These are phyloP conservation scores for Canavalia gladiata DNA, from an alignment of 306 rosid species.

Conservation along the genomic window DNA sequence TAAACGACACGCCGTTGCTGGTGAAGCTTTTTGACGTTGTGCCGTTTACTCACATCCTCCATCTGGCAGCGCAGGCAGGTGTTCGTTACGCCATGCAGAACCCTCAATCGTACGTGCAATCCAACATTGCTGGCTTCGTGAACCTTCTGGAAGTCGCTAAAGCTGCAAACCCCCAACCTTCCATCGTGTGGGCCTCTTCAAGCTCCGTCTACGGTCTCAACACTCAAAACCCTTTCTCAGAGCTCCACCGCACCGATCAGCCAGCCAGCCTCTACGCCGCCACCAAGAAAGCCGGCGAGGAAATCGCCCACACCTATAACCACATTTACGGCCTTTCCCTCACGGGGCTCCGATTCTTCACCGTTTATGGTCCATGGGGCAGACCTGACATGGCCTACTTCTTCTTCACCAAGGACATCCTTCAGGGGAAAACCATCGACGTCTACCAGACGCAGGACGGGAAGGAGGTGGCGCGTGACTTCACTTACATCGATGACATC, in stretches of 20 bases:
- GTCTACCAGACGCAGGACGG: conserved; percentile 72
- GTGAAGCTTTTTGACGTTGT: conserved; percentile 86
- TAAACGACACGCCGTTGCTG: conserved; percentile 78
- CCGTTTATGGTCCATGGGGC: conserved; percentile 94
- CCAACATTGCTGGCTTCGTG: conserved; percentile 93
- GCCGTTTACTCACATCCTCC: conserved; percentile 86
- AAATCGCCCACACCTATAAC: conserved; percentile 86
- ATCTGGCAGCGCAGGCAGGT: conserved; percentile 92
- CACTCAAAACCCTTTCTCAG: conserved; percentile 82
- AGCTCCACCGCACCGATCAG: conserved; percentile 74
- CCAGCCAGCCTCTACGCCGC: conserved; percentile 97
- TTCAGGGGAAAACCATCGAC: conserved; percentile 76
- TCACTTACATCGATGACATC: conserved; percentile 87
- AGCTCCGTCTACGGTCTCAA: conserved; percentile 90
- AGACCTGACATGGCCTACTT: conserved; percentile 96
- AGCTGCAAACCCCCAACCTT: conserved; percentile 77
- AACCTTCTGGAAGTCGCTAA: conserved; percentile 82
- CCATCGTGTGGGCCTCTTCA: conserved; percentile 91
- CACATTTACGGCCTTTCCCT: conserved; percentile 88
- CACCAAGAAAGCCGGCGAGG: conserved; percentile 92
- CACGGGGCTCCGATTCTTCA: conserved; percentile 86
- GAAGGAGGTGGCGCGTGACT: conserved; percentile 97
- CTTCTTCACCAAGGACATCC: conserved; percentile 84
- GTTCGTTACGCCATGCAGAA: conserved; percentile 97
- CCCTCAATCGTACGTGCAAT: conserved; percentile 78